A percentile compares a stretch with the other conserved stretches of the same genome.
Evolutionary conservation across 2,329 filamentous ascomycete genomes (phyloP).

Genomic region (Neofusicoccum sp.): DNA sequence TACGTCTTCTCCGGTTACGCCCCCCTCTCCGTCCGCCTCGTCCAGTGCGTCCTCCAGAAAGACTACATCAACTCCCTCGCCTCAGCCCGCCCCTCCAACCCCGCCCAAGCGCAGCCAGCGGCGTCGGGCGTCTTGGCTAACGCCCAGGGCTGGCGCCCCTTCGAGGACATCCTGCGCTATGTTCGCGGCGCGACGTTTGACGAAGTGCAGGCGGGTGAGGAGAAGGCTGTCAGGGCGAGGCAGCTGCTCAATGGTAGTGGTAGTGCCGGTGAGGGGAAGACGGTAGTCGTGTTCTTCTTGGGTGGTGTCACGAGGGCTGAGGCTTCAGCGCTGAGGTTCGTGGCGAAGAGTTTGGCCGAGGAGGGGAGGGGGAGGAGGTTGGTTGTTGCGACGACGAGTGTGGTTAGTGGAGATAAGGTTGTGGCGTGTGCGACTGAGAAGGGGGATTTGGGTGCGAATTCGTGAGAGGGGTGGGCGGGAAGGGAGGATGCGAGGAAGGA

Average conservation of each 20-base stretch:
- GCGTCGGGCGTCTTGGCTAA: constrained; percentile 48
- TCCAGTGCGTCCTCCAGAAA: constrained; percentile 93
- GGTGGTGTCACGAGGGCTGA: constrained; percentile 97
- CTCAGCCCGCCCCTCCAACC: constrained; percentile 58
- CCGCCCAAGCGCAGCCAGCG: constrained; percentile 39
- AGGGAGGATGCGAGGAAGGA: background rate
- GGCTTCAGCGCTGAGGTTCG: constrained; percentile 88
- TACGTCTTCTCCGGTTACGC: constrained; percentile 98
- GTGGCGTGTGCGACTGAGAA: constrained; percentile 83
- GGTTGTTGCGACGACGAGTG: constrained; percentile 87
- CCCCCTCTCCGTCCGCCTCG: constrained; percentile 82
- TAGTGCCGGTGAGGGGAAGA: constrained; percentile 48
- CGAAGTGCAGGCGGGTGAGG: constrained; percentile 85
- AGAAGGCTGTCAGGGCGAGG: constrained; percentile 85
- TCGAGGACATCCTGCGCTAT: constrained; percentile 88
- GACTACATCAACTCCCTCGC: constrained; percentile 65
- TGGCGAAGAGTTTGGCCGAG: constrained; percentile 72
- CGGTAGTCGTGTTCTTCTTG: constrained; percentile 92
- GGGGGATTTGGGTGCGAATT: constrained; percentile 35
- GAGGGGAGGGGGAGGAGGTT: constrained; percentile 67
- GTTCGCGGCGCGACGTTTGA: constrained; percentile 88
- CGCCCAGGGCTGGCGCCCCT: constrained; percentile 84
- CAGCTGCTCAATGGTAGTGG: constrained; percentile 74
- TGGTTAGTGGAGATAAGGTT: constrained; percentile 85
- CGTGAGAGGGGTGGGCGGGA: background rate